Evolutionary conservation across 129 eudicot species (phyloP).

Genomic region (Tanacetum coccineum): DNA sequence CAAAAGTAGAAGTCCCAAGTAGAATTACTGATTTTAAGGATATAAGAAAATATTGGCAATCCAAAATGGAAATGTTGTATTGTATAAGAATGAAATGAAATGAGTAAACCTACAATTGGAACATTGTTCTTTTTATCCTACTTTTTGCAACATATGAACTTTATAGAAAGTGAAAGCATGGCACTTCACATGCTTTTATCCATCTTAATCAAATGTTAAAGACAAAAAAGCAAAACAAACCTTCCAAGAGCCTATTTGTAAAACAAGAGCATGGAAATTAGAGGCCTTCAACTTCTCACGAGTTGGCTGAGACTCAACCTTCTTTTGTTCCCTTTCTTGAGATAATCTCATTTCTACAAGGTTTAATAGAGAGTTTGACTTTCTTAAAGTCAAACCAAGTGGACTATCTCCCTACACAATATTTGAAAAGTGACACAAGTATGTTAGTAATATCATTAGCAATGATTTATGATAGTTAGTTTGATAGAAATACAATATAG

Average conservation of each 20-base stretch:
- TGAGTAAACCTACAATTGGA: too few relatives aligned
- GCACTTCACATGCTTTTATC: constrained; percentile 1
- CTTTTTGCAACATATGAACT: too few relatives aligned
- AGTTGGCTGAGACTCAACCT: constrained; percentile 15
- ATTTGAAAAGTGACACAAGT: neutral
- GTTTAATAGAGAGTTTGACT: constrained; percentile 42
- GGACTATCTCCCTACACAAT: constrained; percentile 33
- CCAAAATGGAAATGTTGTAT: too few relatives aligned
- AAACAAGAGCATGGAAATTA: constrained; percentile 39
- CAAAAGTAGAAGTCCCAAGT: too few relatives aligned
- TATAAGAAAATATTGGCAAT: too few relatives aligned
- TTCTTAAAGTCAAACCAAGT: constrained; percentile 52
- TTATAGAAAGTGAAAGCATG: neutral
- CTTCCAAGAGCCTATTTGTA: constrained; percentile 76
- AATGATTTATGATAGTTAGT: too few relatives aligned
- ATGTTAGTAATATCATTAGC: too few relatives aligned
- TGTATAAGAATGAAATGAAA: too few relatives aligned
- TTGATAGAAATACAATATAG: too few relatives aligned
- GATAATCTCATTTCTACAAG: constrained; percentile 35
- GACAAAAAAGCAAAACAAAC: constrained; percentile 19
- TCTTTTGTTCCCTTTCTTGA: constrained; percentile 26
- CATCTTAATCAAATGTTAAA: neutral
- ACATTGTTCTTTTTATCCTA: too few relatives aligned
- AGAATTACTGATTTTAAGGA: too few relatives aligned
- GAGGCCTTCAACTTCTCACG: constrained; percentile 68